These are phyloP conservation scores for Bipolaris oryzae DNA, from an alignment of 2,329 filamentous ascomycete species.

Conservation along the genomic window DNA sequence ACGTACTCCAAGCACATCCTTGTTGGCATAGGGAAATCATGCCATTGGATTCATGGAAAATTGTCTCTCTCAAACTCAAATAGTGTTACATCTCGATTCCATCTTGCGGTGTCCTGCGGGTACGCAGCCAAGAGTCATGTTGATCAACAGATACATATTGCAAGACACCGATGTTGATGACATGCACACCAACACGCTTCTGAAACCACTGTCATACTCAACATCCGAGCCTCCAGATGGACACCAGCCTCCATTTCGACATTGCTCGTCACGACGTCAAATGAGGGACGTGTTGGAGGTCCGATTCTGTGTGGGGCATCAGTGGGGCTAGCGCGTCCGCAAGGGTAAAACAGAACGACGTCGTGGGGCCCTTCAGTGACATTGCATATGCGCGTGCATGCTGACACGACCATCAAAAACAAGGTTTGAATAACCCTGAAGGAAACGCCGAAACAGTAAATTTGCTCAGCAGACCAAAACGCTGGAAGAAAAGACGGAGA, in stretches of 20 bases:
- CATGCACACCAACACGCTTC: neutral
- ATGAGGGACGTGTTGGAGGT: neutral
- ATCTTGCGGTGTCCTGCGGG: no score
- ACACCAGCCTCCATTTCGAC: neutral
- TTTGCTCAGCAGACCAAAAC: neutral
- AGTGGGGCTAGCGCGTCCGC: constrained; percentile 4
- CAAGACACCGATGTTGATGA: neutral
- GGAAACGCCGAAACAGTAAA: neutral
- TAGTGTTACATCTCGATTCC: no score
- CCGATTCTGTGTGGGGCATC: neutral
- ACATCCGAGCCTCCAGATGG: neutral
- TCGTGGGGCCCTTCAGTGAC: neutral
- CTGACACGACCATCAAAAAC: neutral
- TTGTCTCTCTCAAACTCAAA: no score
- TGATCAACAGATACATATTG: neutral
- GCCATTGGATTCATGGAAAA: no score
- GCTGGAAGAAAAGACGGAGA: neutral
- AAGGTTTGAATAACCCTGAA: neutral
- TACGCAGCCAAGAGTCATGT: no score
- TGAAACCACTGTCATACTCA: neutral
- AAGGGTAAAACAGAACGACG: neutral
- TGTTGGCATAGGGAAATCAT: no score
- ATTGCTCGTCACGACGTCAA: neutral
- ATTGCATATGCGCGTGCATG: neutral
- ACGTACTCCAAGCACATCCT: no score